Base-by-base conservation (phyloP, 768 basidiomycete genomes). In the Tricholomella constricta region DNA sequence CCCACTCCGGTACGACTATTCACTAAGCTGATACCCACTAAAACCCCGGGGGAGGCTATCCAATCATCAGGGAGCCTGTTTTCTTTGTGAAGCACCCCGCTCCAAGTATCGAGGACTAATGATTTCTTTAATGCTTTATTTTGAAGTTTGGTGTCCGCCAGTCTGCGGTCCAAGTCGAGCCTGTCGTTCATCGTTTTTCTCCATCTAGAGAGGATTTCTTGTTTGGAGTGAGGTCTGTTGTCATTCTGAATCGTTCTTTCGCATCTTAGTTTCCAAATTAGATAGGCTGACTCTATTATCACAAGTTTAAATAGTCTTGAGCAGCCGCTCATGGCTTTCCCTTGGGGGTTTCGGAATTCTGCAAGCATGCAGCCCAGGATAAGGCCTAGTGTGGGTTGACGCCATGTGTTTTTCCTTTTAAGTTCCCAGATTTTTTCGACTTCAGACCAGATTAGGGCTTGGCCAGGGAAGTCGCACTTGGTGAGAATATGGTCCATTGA, bases 401-500 rank as follows among this genome's bases (percentile, higher is more conserved):
- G n/a, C 47, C 47, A 48, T 10, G 17, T 4, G 2, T n/a, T 23
- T 3, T n/a, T n/a, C n/a, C n/a, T n/a, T n/a, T n/a, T n/a, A n/a
- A n/a, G n/a, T n/a, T n/a, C 17, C 48, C 48, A 50, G 1, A 50
- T 37, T 6, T 8, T 4, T 19, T 50, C 19, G 2, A 27, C 20
- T 4, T 26, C 17, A 3, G 19, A 7, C 48, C 35, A 50, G 5
- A 50, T 25, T 10, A 41, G 38, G 10, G 15, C 15, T 12, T 50
- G 48, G 25, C 48, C 38, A 6, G 48, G 36, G 10, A 36, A 14
- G 4, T 29, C 22, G 12, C 48, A 49, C 11, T 49, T 32, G 3
- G 27, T 45, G 3, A 38, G 23, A n/a, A 49, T 49, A 40, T 50
- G 48, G 5, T 50, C 37, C 48, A 50, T 41, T 10, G 48, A 19